Evolutionary conservation across 2,329 filamentous ascomycete species (phyloP).

Genomic region (Paraphaeosphaeria minitans): DNA sequence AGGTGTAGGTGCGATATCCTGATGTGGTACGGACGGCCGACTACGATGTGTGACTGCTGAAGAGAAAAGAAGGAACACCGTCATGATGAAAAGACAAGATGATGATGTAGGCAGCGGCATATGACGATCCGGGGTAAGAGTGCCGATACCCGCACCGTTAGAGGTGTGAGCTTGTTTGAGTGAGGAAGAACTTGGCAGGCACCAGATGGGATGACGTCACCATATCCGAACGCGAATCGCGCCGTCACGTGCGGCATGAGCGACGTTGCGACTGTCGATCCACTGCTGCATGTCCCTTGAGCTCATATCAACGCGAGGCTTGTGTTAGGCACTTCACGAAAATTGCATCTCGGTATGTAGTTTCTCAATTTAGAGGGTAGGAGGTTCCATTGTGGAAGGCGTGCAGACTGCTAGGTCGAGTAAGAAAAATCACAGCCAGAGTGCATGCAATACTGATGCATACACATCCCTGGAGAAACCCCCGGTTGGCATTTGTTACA

Average conservation of each 20-base stretch:
- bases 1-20: not conserved
- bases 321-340: too few species aligned
- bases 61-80: not conserved
- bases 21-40: not conserved
- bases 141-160: not conserved
- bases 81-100: not conserved
- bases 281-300: too few species aligned
- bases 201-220: not conserved
- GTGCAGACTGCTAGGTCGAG: too few species aligned
- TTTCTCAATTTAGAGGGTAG: too few species aligned
- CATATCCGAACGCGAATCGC: not conserved
- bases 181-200: not conserved
- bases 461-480: too few species aligned
- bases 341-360: too few species aligned
- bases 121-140: conserved; percentile 4
- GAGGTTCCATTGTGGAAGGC: too few species aligned
- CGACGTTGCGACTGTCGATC: not conserved
- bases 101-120: not conserved
- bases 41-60: not conserved
- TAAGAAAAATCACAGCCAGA: too few species aligned
- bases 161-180: conserved; percentile 5
- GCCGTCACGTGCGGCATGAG: conserved; percentile 1
- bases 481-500: too few species aligned
- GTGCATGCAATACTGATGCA: too few species aligned
- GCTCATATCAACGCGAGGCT: too few species aligned